Evolutionary conservation across 306 rosid species (phyloP), one percentile per base, ranked within the genome.

Genomic region (Cucurbita moschata): DNA sequence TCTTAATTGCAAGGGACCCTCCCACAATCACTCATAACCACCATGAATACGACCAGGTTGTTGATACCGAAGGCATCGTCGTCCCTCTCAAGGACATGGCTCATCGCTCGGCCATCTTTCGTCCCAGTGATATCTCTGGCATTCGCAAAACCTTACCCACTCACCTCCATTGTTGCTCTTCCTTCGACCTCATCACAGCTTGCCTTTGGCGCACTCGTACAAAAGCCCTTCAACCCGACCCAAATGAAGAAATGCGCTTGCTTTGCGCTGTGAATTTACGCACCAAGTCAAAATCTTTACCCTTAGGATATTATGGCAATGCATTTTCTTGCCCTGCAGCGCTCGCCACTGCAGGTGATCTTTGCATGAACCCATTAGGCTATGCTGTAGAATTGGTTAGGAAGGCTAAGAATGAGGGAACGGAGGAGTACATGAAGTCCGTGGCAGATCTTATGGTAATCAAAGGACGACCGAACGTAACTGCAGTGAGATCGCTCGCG

Each of bases 361-460:
- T 84, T 0, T 47, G 60, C 8, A 26, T 39, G 0, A 74, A 38
- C n/a, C 76, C 83, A 0, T 15, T 84, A 3, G 69, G 69, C 11
- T 81, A 81, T 0, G 83, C 81, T 0, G 3, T 81, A 35, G 79
- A 78, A 39, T 15, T 84, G 81, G 75, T 84, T 57, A 67, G 18
- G 72, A 69, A 46, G 35, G 78, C 75, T 0, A 88, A 85, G 60
- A 51, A 4, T 0, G 26, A 77, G 4, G 57, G 76, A 39, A 61
- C 60, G 0, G 78, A 79, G 2, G 91, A 89, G 13, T 88, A 88
- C 23, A 15, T 86, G 14, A 84, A 55, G 7, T 90, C 93, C 0
- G 11, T 74, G 11, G 79, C 85, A 0, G 86, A 88, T 75, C 19
- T 80, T 0, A 15, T 83, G 79, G 89, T 75, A 14, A 72, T 6